Evolutionary conservation across 73 alveolate genomes (phyloP).

Genomic region (Uronychia setigera): DNA sequence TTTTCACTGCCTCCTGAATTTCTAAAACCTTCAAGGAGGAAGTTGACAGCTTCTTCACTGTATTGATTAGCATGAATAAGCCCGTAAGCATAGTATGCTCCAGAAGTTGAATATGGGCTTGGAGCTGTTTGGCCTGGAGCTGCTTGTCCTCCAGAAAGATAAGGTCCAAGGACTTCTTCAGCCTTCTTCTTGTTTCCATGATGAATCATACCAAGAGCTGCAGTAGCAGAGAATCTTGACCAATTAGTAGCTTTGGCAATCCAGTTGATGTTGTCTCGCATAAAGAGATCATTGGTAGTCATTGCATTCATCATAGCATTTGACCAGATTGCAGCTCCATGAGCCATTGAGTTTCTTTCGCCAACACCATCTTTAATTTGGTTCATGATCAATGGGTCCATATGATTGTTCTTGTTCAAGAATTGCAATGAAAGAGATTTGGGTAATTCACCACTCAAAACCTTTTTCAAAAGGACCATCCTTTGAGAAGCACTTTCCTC

Average conservation of each 20-base stretch:
- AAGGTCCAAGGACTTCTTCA: slow-evolving; percentile 76
- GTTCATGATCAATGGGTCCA: slow-evolving; percentile 68
- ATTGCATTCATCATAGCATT: slow-evolving; percentile 70
- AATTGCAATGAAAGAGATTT: slow-evolving; percentile 75
- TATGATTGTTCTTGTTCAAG: slow-evolving; percentile 83
- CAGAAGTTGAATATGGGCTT: slow-evolving; percentile 81
- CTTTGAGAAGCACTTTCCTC: slow-evolving; percentile 40
- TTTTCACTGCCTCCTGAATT: slow-evolving; percentile 76
- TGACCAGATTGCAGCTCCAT: slow-evolving; percentile 75
- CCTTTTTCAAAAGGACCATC: slow-evolving; percentile 44
- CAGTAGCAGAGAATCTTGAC: slow-evolving; percentile 96
- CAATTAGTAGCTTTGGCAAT: slow-evolving; percentile 94
- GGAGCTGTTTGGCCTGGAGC: slow-evolving; percentile 60
- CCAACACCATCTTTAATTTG: slow-evolving; percentile 66
- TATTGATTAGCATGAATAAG: slow-evolving; percentile 90
- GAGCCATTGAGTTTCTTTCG: slow-evolving; percentile 66
- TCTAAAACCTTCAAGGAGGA: slow-evolving; percentile 64
- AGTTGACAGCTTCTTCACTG: slow-evolving; percentile 67
- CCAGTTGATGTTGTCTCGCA: slow-evolving; percentile 89
- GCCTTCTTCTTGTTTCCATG: slow-evolving; percentile 91
- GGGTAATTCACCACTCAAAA: slow-evolving; percentile 64
- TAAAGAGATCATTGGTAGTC: slow-evolving; percentile 76
- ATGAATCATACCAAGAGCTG: slow-evolving; percentile 96
- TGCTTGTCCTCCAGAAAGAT: slow-evolving; percentile 82
- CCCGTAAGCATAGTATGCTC: slow-evolving; percentile 91